Evolutionary conservation across 352 stramenopile genomes (phyloP).

Genomic region (Globisporangium nodosum): DNA sequence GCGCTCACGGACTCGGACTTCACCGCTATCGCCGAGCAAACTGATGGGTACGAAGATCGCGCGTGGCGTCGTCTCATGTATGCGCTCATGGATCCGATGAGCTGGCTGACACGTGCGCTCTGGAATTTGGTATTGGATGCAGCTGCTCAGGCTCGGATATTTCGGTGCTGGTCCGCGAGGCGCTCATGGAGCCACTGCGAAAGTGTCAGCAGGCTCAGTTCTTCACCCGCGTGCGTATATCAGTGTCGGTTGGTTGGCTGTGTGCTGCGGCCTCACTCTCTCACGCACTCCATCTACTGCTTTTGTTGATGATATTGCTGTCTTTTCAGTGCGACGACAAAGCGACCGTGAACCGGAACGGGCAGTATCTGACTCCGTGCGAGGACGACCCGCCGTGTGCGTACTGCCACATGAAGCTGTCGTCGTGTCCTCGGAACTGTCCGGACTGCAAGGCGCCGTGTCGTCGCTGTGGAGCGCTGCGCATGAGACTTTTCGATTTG

Average conservation of each 20-base stretch:
- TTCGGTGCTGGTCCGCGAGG: slow-evolving; percentile 94
- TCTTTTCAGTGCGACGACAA: slow-evolving; percentile 71
- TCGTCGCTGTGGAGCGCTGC: slow-evolving; percentile 60
- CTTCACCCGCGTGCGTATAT: slow-evolving; percentile 55
- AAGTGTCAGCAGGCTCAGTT: slow-evolving; percentile 97
- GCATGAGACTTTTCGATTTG: slow-evolving; percentile 84
- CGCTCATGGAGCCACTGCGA: slow-evolving; percentile 95
- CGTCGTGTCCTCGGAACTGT: slow-evolving; percentile 59
- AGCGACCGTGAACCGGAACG: slow-evolving; percentile 46
- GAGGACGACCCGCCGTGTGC: slow-evolving; percentile 79
- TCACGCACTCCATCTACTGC: background rate
- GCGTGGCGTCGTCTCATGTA: background rate
- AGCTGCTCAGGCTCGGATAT: slow-evolving; percentile 96
- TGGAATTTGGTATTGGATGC: background rate
- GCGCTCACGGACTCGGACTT: slow-evolving; percentile 93
- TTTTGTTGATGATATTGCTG: background rate
- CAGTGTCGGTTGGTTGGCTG: background rate
- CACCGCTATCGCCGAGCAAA: slow-evolving; percentile 88
- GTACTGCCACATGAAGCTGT: slow-evolving; percentile 89
- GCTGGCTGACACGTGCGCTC: background rate
- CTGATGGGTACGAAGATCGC: slow-evolving; percentile 74
- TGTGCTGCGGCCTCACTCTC: background rate
- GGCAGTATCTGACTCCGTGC: slow-evolving; percentile 72
- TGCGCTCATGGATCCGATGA: background rate
- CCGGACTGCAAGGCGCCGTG: slow-evolving; percentile 66